Evolutionary conservation across 805 yeast genomes (phyloP).

Genomic region (Sugiyamaella boreocaroliniensis): DNA sequence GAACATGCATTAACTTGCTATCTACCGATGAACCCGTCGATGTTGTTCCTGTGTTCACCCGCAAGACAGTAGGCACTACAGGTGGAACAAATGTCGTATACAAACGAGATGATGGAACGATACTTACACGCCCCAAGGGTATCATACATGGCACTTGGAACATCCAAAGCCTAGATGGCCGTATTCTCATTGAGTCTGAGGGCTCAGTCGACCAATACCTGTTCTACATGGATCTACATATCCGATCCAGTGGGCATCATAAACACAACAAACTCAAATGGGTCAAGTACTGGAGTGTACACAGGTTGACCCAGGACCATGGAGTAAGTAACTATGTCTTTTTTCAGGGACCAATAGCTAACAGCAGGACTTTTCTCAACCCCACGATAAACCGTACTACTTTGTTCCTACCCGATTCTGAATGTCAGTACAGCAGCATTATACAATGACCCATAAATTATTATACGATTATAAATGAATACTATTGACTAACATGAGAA

Average conservation of each 20-base stretch:
- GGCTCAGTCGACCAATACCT: constrained; percentile 56
- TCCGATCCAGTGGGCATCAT: constrained; percentile 53
- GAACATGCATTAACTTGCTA: constrained; percentile 61
- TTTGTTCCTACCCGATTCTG: constrained; percentile 41
- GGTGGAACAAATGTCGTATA: constrained; percentile 4
- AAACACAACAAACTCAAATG: constrained; percentile 68
- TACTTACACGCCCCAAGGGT: constrained; percentile 21
- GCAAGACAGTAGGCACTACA: constrained; percentile 6
- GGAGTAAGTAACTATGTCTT: constrained; percentile 27
- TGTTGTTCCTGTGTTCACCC: constrained; percentile 52
- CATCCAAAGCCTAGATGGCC: constrained; percentile 45
- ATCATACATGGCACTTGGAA: constrained; percentile 52
- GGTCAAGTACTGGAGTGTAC: constrained; percentile 53
- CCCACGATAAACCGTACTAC: constrained; percentile 71
- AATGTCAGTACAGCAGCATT: background rate
- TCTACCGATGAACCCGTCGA: constrained; percentile 64
- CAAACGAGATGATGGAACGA: constrained; percentile 15
- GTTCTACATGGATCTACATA: constrained; percentile 56
- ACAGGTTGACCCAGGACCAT: constrained; percentile 48
- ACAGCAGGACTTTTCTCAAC: constrained; percentile 37
- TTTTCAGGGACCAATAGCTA: background rate
- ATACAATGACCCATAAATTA: background rate
- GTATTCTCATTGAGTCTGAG: constrained; percentile 43
- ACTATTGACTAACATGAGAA: no score
- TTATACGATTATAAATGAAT: no score